Base-by-base conservation (phyloP, 2,329 filamentous ascomycete genomes). In the Leptographium radiaticola region DNA sequence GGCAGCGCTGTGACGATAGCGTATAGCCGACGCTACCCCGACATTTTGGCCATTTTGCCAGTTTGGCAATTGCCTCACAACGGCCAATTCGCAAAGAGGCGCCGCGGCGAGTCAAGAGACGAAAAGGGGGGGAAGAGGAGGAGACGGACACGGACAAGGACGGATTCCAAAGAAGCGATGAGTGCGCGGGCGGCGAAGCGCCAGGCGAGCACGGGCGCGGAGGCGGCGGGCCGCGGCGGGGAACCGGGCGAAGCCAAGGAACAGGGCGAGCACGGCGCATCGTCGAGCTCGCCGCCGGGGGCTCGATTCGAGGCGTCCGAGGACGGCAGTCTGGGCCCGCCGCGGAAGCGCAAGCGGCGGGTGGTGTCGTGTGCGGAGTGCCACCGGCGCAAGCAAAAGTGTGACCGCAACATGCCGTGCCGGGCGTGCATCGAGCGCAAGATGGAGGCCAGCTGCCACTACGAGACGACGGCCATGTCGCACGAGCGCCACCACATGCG, bases 301-400 rank as follows among this genome's bases (percentile, higher is more conserved):
- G 18, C 15, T 38, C 38, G 15, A 20, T 34, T 13, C 15, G 49
- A 18, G 16, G 25, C 36, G 16, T 16, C 30, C 7, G 43, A 18
- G 9, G 16, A 30, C 30, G 30, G 46, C 8, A 39, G 55, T 34
- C 68, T 66, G 57, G 68, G 65, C 43, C 71, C 73, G 18, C 71
- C 74, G 6, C 72, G 76, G 54, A 83, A 83, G 66, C 71, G 80
- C 59, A 74, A 77, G 61, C 72, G 80, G 42, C 70, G 79, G 44
- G 77, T 83, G 46, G 79, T 83, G 55, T 82, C 78, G 9, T 84
- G 80, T 60, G 79, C 75, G 12, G 80, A 84, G 62, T 84, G 80
- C 59, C 80, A 83, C 64, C 71, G 80, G 57, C 72, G 80, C 56
- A 84, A 84, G 62, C 78, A 81, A 62, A 80, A 80, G 74, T 83